phyloP scores from a whole-genome alignment of 2,329 filamentous ascomycete genomes.

The Trichoderma simmonsii region DNA sequence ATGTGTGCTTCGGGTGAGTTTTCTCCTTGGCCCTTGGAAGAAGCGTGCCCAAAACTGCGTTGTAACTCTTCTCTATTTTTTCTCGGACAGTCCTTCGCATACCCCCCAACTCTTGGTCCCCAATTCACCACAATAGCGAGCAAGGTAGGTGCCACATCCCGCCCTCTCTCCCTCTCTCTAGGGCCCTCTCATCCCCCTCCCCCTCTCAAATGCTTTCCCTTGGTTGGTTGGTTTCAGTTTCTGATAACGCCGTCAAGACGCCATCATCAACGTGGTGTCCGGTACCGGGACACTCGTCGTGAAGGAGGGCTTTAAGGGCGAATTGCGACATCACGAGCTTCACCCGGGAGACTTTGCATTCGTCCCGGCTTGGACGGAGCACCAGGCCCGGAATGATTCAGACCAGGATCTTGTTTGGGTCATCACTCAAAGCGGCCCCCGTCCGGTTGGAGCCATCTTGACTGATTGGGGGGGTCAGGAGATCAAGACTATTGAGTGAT shows the following conservation, averaged over 20 bases:
- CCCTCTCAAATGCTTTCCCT: neutral
- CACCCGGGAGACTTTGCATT: slow-evolving; percentile 65
- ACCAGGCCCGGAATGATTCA: slow-evolving; percentile 66
- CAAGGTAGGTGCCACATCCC: slow-evolving; percentile 48
- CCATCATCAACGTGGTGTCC: slow-evolving; percentile 63
- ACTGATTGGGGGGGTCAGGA: slow-evolving; percentile 58
- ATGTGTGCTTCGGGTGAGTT: slow-evolving; percentile 63
- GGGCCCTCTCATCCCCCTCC: neutral
- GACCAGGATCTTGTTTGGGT: slow-evolving; percentile 62
- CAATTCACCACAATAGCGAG: slow-evolving; percentile 67
- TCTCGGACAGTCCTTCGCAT: slow-evolving; percentile 55
- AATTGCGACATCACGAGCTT: slow-evolving; percentile 54
- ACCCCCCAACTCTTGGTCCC: slow-evolving; percentile 58
- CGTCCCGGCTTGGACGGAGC: slow-evolving; percentile 67
- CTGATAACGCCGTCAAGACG: slow-evolving; percentile 45
- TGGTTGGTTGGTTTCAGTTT: slow-evolving; percentile 8
- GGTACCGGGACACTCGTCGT: slow-evolving; percentile 61
- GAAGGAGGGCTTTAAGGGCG: slow-evolving; percentile 49
- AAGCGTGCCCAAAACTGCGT: slow-evolving; percentile 13
- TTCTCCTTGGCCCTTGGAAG: neutral
- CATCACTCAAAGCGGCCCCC: slow-evolving; percentile 59
- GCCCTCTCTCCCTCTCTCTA: neutral
- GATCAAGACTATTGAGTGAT: slow-evolving; percentile 25
- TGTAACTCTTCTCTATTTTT: neutral
- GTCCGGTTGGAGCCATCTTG: slow-evolving; percentile 60